phyloP scores from a whole-genome alignment of 768 basidiomycete genomes.

The Suillus decipiens region DNA sequence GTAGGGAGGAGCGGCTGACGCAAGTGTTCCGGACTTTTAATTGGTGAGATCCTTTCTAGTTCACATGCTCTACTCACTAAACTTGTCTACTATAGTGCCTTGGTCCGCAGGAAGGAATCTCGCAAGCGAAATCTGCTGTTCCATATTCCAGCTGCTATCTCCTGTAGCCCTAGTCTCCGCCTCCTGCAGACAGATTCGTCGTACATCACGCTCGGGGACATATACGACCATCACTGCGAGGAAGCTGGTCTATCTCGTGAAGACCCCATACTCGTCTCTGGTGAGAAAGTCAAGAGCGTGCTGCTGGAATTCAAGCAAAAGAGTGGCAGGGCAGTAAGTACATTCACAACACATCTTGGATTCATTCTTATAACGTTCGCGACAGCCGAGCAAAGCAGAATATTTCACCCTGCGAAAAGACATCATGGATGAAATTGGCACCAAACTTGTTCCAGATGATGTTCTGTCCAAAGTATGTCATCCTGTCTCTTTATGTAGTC shows the following conservation, averaged over 20 bases:
- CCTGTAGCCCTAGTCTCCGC: conserved; percentile 80
- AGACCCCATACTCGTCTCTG: conserved; percentile 83
- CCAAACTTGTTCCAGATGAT: conserved; percentile 89
- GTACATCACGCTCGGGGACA: conserved; percentile 87
- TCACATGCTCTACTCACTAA: conserved; percentile 9
- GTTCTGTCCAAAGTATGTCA: conserved; percentile 75
- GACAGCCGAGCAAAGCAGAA: conserved; percentile 62
- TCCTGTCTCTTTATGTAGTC: neutral
- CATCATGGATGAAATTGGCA: conserved; percentile 81
- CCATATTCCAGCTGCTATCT: conserved; percentile 86
- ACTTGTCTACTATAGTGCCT: conserved; percentile 51
- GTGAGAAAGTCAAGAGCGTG: conserved; percentile 79
- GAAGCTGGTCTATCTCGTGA: conserved; percentile 76
- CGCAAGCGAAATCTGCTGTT: conserved; percentile 90
- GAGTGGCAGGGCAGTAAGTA: conserved; percentile 40
- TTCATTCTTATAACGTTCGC: conserved; percentile 2
- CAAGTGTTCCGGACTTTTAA: conserved; percentile 96
- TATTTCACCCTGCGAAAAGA: conserved; percentile 77
- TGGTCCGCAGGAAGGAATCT: conserved; percentile 87
- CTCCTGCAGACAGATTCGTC: conserved; percentile 91
- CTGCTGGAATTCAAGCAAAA: conserved; percentile 58
- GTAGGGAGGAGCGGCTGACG: conserved; percentile 90
- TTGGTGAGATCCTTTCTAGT: conserved; percentile 51
- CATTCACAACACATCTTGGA: neutral
- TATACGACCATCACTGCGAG: conserved; percentile 89